Evolutionary conservation across 176 grass and related monocot species (phyloP), one percentile per base, ranked within the genome.

Genomic region (Rhynchospora tenuis): DNA sequence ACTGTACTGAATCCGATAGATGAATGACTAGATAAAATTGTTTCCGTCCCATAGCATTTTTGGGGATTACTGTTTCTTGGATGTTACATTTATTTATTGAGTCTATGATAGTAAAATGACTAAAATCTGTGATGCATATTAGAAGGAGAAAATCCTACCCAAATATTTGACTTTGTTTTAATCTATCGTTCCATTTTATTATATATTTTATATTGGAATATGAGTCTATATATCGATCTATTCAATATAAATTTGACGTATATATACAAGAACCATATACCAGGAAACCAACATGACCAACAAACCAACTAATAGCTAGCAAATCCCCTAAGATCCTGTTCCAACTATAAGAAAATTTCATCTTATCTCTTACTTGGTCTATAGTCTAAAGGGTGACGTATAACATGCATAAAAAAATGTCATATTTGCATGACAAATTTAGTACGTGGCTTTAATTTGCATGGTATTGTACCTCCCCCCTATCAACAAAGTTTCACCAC

Each of bases 301-400:
- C 20, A 50, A 31, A 65, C 4, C 47, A 59, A 4, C 45, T 77
- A 57, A 23, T 12, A 66, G 45, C 42, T 12, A 66, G 45, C 42
- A 64, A 82, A 66, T 82, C 20, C 43, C 44, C 15, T 61, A 52
- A 82, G 80, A 82, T 82, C 59, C 46, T 50, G 80, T 82, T 67
- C 80, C 44, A 67, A 82, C 13, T 82, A 67, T 6, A 31, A 31
- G 46, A 23, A 81, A 63, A 52, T 48, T 47, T 17, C 26, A 27
- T 46, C 59, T 67, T 52, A 64, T 82, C 26, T 66, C 11, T 27
- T 82, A 61, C 57, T 68, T 24, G 19, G 2, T 81, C 15, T 64
- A 16, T 61, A 81, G 59, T 82, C 80, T 47, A 68, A 67, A 11
- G 22, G 7, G 61, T 82, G 80, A 82, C 80, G 63, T 68, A 82